Conservation (phyloP, 164 flowering plant genomes). For the Tinospora cordifolia region DNA sequence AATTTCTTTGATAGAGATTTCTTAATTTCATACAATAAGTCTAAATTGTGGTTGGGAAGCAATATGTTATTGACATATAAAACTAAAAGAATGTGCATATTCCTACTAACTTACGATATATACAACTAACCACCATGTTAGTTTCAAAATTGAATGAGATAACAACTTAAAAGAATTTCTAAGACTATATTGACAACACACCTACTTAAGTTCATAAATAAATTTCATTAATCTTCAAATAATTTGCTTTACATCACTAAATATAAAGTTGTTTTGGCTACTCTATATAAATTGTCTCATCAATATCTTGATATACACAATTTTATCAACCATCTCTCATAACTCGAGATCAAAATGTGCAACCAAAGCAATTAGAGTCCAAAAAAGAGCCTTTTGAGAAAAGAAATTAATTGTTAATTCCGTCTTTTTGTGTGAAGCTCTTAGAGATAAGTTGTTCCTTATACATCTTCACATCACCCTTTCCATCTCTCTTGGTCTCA, state of each 20-base stretch:
- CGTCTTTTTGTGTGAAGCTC: slow-evolving; percentile 3
- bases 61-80: too few species aligned
- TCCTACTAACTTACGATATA: slow-evolving; percentile 8
- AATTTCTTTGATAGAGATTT: too few species aligned
- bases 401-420: not conserved
- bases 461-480: not conserved
- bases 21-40: too few species aligned
- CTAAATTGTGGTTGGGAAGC: too few species aligned
- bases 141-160: slow-evolving; percentile 1
- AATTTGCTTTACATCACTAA: not conserved
- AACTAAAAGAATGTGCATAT: not conserved
- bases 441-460: not conserved
- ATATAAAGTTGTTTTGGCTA: slow-evolving; percentile 2
- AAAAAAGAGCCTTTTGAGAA: slow-evolving; percentile 1
- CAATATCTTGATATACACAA: not conserved
- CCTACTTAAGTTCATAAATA: slow-evolving; percentile 9
- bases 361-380: not conserved
- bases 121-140: slow-evolving; percentile 4
- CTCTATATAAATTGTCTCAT: slow-evolving; percentile 9
- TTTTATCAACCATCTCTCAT: slow-evolving; percentile 1
- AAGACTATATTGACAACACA: slow-evolving; percentile 2
- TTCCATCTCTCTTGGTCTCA: not conserved
- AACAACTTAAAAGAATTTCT: slow-evolving; percentile 10
- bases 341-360: slow-evolving; percentile 2
- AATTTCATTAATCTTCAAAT: slow-evolving; percentile 14